Evolutionary conservation across 179 eudicot species (phyloP).

Genomic region (Vitellaria paradoxa): DNA sequence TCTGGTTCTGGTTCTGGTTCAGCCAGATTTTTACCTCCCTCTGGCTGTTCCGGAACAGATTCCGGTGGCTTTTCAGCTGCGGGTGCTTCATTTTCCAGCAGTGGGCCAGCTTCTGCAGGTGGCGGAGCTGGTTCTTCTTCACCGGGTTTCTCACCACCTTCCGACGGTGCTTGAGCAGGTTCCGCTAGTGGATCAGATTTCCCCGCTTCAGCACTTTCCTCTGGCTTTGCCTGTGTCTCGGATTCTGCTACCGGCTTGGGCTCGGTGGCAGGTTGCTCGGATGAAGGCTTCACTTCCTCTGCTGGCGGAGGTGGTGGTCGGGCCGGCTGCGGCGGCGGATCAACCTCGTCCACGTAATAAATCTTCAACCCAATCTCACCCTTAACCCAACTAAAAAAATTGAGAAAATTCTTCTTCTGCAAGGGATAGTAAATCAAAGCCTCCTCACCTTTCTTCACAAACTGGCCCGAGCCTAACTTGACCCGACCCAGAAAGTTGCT

Average conservation of each 20-base stretch:
- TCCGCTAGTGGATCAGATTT: constrained; percentile 13
- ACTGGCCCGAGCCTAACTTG: constrained; percentile 48
- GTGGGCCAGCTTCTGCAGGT: constrained; percentile 22
- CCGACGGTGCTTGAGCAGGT: constrained; percentile 1
- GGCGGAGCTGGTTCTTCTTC: constrained; percentile 24
- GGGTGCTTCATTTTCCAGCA: constrained; percentile 14
- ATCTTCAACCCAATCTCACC: constrained; percentile 90
- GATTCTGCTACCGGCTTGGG: constrained; percentile 20
- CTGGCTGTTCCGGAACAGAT: constrained; percentile 18
- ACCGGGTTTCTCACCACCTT: constrained; percentile 19
- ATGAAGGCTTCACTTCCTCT: constrained; percentile 21
- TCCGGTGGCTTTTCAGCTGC: background rate
- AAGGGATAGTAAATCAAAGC: constrained; percentile 77
- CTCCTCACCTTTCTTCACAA: constrained; percentile 83
- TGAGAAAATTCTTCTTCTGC: constrained; percentile 41
- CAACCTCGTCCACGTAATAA: constrained; percentile 52
- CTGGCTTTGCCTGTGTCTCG: background rate
- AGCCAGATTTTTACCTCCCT: constrained; percentile 16
- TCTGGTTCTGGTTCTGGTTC: constrained; percentile 6
- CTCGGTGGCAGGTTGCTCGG: constrained; percentile 10
- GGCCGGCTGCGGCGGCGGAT: constrained; percentile 20
- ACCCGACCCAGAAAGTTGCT: constrained; percentile 77
- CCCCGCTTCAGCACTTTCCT: constrained; percentile 5
- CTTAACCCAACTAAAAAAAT: constrained; percentile 61
- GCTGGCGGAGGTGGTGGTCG: constrained; percentile 27